Evolutionary conservation across 106 monocot species (phyloP).

Genomic region (Apostasia shenzhenica): DNA sequence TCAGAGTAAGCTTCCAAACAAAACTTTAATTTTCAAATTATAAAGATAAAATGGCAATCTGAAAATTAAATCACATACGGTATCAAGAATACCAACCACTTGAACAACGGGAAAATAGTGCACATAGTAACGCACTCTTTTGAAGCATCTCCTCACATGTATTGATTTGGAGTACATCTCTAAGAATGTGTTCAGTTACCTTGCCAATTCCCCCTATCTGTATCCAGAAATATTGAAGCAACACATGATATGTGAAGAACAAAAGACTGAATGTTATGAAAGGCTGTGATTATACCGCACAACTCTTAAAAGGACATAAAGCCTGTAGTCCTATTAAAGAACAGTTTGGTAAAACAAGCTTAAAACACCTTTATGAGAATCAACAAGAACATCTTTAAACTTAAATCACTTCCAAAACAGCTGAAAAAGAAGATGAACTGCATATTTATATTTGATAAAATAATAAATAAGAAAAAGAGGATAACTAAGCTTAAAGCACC

Average conservation of each 20-base stretch:
- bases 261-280: not conserved
- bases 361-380: not conserved
- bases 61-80: not conserved
- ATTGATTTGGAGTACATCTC: conserved; percentile 73
- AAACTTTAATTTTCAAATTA: not conserved
- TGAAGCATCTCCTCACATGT: conserved; percentile 87
- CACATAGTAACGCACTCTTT: conserved; percentile 68
- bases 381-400: not conserved
- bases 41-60: not conserved
- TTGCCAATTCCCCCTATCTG: conserved; percentile 98
- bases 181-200: conserved; percentile 82
- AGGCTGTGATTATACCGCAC: not conserved
- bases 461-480: no score
- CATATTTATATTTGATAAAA: no score
- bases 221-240: conserved; percentile 29
- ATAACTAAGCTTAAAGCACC: no score
- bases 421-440: not conserved
- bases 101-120: conserved; percentile 71
- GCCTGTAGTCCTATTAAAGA: not conserved
- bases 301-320: not conserved
- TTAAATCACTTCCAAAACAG: not conserved
- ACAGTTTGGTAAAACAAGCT: not conserved
- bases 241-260: conserved; percentile 13
- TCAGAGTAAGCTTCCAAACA: no score
- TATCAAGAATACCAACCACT: conserved; percentile 53